phyloP scores from a whole-genome alignment of 208 protist species.

The Leishmania arabica region DNA sequence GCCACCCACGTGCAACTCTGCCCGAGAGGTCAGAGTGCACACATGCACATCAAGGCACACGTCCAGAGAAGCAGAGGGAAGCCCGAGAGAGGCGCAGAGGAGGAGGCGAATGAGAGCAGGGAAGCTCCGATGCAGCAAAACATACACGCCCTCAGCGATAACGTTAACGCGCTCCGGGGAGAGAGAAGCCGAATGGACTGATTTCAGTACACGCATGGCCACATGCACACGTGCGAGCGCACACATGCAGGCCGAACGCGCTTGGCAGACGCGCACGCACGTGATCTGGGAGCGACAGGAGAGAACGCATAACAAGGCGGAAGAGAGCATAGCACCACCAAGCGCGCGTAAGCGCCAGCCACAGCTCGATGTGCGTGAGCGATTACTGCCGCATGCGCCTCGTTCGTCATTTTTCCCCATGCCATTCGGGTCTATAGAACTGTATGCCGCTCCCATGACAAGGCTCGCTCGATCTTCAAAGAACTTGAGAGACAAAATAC shows the following conservation, averaged over 20 bases:
- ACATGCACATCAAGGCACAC: background rate
- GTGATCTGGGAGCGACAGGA: background rate
- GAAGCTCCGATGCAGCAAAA: background rate
- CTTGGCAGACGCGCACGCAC: background rate
- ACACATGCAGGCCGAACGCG: background rate
- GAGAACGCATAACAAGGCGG: conserved; percentile 1
- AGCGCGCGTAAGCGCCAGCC: background rate
- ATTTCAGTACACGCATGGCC: background rate
- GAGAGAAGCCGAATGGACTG: background rate
- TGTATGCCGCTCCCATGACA: too few relatives aligned
- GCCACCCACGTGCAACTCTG: background rate
- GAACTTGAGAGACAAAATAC: background rate
- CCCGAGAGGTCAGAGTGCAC: background rate
- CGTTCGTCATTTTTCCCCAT: background rate
- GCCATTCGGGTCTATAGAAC: background rate
- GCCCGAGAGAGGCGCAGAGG: too few relatives aligned
- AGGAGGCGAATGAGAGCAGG: background rate
- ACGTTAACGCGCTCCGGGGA: background rate
- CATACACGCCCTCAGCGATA: background rate
- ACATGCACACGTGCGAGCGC: background rate
- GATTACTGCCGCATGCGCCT: too few relatives aligned
- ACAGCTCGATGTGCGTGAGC: background rate
- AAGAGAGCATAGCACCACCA: background rate
- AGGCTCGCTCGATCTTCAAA: background rate
- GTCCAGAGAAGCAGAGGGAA: background rate